phyloP scores from a whole-genome alignment of 2,329 filamentous ascomycete species.

The Penicillium capsulatum region DNA sequence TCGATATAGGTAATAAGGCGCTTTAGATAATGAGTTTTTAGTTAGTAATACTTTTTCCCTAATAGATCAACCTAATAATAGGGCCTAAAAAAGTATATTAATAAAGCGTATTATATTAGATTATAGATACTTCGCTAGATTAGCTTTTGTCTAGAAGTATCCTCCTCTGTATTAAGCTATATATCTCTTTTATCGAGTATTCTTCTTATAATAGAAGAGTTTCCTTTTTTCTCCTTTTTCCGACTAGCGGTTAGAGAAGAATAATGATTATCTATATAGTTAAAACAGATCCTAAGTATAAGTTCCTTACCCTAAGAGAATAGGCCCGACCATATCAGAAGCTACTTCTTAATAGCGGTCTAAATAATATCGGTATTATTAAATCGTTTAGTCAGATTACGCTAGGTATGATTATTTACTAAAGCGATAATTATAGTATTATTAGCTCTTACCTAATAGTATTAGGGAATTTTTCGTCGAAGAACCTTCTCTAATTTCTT shows the following conservation, averaged over 20 bases:
- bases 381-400: conserved; percentile 29
- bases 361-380: conserved; percentile 27
- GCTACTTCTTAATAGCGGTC: conserved; percentile 28
- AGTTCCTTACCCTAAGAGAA: conserved; percentile 30
- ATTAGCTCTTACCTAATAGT: conserved; percentile 5
- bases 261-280: conserved; percentile 20
- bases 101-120: conserved; percentile 6
- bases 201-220: conserved; percentile 3
- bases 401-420: conserved; percentile 26
- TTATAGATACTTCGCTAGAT: conserved; percentile 6
- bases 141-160: neutral
- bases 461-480: conserved; percentile 3
- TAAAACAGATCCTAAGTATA: conserved; percentile 27
- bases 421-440: conserved; percentile 17
- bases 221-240: conserved; percentile 7
- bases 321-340: conserved; percentile 22
- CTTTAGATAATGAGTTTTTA: neutral
- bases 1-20: too few species aligned
- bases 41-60: neutral
- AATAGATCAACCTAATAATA: neutral
- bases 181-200: conserved; percentile 5
- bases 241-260: conserved; percentile 1
- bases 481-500: conserved; percentile 14
- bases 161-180: conserved; percentile 6
- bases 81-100: neutral